Conservation (phyloP, 2,329 filamentous ascomycete genomes). For the Ceratocystis ficicola region DNA sequence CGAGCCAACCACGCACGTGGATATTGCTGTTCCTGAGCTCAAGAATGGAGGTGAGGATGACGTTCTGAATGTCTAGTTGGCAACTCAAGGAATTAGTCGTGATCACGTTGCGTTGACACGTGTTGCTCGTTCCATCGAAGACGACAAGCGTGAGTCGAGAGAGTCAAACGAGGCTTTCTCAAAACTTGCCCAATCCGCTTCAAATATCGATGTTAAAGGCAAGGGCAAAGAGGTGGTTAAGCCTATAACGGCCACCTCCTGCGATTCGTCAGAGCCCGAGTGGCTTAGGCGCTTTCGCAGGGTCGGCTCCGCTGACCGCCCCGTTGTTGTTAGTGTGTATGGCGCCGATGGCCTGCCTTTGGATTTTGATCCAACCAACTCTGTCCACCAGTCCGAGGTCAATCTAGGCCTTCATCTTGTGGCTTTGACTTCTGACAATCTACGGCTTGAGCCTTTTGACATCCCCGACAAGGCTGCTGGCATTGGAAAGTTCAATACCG, state of each 20-base stretch:
- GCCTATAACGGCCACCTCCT: not conserved
- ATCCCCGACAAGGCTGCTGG: not conserved
- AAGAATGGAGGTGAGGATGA: constrained; percentile 1
- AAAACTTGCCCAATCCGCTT: not conserved
- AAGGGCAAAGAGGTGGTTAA: constrained; percentile 7
- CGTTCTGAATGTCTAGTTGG: constrained; percentile 19
- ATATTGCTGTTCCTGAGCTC: constrained; percentile 18
- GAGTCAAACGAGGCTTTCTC: not conserved
- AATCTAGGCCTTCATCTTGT: constrained; percentile 11
- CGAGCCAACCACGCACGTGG: constrained; percentile 14
- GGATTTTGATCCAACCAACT: constrained; percentile 16
- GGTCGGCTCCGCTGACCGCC: not conserved
- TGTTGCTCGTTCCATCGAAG: constrained; percentile 3
- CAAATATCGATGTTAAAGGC: not conserved
- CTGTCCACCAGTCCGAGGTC: constrained; percentile 1
- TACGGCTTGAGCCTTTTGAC: constrained; percentile 13
- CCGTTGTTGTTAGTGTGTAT: constrained; percentile 14
- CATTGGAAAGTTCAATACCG: constrained; percentile 6
- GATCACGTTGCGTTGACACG: constrained; percentile 9
- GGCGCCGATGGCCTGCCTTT: constrained; percentile 7
- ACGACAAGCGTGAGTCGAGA: not conserved
- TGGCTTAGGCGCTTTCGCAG: constrained; percentile 18
- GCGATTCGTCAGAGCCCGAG: constrained; percentile 3
- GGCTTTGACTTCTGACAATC: constrained; percentile 10
- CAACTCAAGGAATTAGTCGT: constrained; percentile 18